Conservation (phyloP, 2,329 filamentous ascomycete genomes). For the Fusarium gaditjirri region DNA sequence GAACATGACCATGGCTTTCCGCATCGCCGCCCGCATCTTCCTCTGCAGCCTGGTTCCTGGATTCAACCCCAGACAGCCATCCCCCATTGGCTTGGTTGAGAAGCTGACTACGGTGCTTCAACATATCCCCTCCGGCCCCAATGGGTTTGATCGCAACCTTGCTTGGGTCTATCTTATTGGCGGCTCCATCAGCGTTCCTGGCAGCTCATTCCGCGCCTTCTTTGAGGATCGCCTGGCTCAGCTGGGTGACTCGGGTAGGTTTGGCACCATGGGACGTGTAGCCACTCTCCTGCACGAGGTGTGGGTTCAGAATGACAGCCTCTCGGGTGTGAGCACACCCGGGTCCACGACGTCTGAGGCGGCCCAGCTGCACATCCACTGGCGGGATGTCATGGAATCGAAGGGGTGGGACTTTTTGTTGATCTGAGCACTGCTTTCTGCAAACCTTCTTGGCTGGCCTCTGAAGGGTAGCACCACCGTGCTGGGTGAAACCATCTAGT, state of each 20-base stretch:
- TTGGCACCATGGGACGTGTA: slow-evolving; percentile 88
- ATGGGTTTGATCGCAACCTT: slow-evolving; percentile 89
- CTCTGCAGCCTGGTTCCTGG: slow-evolving; percentile 95
- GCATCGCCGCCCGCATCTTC: slow-evolving; percentile 92
- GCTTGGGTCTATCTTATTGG: slow-evolving; percentile 94
- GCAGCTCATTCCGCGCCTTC: slow-evolving; percentile 79
- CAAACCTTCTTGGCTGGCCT: slow-evolving; percentile 52
- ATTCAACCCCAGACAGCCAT: slow-evolving; percentile 78
- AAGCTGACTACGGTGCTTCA: slow-evolving; percentile 81
- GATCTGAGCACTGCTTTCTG: slow-evolving; percentile 65
- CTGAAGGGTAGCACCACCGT: slow-evolving; percentile 45
- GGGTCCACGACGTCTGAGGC: slow-evolving; percentile 51
- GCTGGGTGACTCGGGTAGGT: slow-evolving; percentile 80
- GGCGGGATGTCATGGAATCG: slow-evolving; percentile 92
- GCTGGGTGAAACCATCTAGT: slow-evolving; percentile 31
- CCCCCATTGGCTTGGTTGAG: slow-evolving; percentile 79
- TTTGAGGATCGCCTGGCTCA: slow-evolving; percentile 79
- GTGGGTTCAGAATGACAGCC: slow-evolving; percentile 80
- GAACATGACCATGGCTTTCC: slow-evolving; percentile 92
- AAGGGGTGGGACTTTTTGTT: slow-evolving; percentile 94
- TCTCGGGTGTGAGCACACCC: slow-evolving; percentile 51
- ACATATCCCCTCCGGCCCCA: slow-evolving; percentile 81
- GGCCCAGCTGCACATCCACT: slow-evolving; percentile 79
- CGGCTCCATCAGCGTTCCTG: slow-evolving; percentile 78
- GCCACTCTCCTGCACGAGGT: slow-evolving; percentile 81